Evolutionary conservation across 2,329 filamentous ascomycete species (phyloP).

Genomic region (Chaetoscypha palmicola): DNA sequence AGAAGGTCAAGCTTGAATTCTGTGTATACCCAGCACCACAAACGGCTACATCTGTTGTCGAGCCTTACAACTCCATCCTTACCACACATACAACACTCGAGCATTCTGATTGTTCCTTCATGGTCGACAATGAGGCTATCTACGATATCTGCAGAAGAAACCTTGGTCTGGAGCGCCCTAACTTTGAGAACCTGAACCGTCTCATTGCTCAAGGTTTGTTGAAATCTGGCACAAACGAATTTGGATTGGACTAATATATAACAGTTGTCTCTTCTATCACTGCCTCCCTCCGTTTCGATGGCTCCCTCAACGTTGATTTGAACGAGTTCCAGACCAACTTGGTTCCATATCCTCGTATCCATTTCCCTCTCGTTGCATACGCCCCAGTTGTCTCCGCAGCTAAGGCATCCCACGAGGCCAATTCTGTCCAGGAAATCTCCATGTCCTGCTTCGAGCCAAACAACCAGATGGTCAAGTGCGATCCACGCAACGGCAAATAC

Average conservation of each 20-base stretch:
- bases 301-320: conserved; percentile 96
- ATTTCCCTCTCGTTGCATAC: conserved; percentile 98
- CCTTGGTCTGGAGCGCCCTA: conserved; percentile 92
- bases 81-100: conserved; percentile 98
- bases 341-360: conserved; percentile 96
- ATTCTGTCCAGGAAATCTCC: conserved; percentile 97
- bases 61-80: conserved; percentile 99
- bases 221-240: conserved; percentile 27
- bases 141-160: conserved; percentile 99
- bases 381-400: conserved; percentile 88
- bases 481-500: conserved; percentile 98
- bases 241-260: conserved; percentile 23
- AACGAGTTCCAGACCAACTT: conserved; percentile 99
- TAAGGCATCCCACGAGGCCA: conserved; percentile 96
- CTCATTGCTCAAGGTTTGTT: conserved; percentile 97
- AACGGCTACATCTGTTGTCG: conserved; percentile 93
- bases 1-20: conserved; percentile 99
- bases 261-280: conserved; percentile 96
- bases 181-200: conserved; percentile 98
- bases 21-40: conserved; percentile 97
- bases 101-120: conserved; percentile 99
- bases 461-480: conserved; percentile 99
- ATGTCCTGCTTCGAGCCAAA: conserved; percentile 99
- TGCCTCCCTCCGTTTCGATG: conserved; percentile 95
- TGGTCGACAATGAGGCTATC: conserved; percentile 99